phyloP scores from a whole-genome alignment of 2,329 filamentous ascomycete genomes.

The Fusarium verticillioides region DNA sequence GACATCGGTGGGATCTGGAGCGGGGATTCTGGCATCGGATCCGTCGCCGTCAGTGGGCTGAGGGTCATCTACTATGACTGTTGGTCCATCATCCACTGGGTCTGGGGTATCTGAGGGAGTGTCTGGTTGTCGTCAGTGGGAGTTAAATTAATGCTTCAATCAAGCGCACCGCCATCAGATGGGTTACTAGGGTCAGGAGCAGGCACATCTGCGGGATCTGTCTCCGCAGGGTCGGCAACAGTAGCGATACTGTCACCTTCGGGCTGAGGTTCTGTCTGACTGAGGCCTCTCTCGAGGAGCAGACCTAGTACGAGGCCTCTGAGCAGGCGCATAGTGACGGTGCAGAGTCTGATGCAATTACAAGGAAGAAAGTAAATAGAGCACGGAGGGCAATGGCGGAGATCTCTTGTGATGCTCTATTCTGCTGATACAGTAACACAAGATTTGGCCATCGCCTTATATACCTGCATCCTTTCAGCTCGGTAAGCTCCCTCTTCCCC shows the following conservation, averaged over 20 bases:
- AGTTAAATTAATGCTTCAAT: background rate
- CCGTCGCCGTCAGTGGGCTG: background rate
- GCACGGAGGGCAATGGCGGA: rapidly evolving
- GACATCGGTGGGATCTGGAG: background rate
- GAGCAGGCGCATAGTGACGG: background rate
- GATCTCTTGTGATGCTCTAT: background rate
- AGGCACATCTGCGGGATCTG: background rate
- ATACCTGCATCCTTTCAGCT: background rate
- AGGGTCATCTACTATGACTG: background rate
- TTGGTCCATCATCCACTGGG: background rate
- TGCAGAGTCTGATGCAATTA: too few species aligned
- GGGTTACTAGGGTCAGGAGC: background rate
- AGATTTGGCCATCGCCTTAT: background rate
- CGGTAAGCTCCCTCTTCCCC: background rate
- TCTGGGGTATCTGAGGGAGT: background rate
- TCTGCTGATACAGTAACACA: background rate
- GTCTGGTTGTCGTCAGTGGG: background rate
- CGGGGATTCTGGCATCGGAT: background rate
- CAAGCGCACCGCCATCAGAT: background rate
- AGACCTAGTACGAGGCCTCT: conserved; percentile 3
- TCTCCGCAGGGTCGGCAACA: background rate
- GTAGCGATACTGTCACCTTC: background rate
- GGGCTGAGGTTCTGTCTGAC: background rate
- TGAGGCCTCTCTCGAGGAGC: background rate
- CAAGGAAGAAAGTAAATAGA: too few species aligned